Evolutionary conservation across 768 basidiomycete species (phyloP), one percentile per base, ranked within the genome.

Genomic region (Pleurotus platypus): DNA sequence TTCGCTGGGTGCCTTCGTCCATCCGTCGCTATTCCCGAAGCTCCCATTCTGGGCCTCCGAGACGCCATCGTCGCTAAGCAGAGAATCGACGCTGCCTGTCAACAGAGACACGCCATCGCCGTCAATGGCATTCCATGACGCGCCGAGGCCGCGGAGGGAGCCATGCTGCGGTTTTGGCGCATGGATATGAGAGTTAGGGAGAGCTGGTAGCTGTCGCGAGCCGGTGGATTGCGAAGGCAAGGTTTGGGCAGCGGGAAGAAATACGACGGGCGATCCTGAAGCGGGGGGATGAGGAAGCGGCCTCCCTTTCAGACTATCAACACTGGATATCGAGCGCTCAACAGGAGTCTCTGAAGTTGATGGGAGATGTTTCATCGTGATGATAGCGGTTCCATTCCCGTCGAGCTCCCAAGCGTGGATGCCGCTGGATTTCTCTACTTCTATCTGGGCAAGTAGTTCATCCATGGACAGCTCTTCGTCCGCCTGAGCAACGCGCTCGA

Each of bases 381-480:
- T 42, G 18, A 54, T 54, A 20, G 38, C 51, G 5, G 39, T 24
- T 4, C 51, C 51, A 5, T 54, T 37, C n/a, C 22, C 42, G 39
- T 54, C 57, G 22, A 51, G 47, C 42, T 58, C 57, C 60, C 57
- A 61, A 26, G 60, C 60, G 5, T 46, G 49, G 13, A 53, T 50
- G 48, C 59, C 49, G 30, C 30, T 35, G n/a, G 56, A 22, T 27
- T 46, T 51, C 46, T 55, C 51, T n/a, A 39, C 22, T 37, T 57
- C 49, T 24, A 54, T 18, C 20, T 38, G 49, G 13, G 58, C 38
- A 9, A 61, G 27, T 0, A 61, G 30, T 38, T 47, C 57, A 30
- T 58, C 60, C 57, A 61, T 55, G 13, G 60, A 53, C 4, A 58
- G 60, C 37, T 59, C 58, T n/a, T 61, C 60, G 12, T 37, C 30